Evolutionary conservation across 768 basidiomycete species (phyloP).

Genomic region (Trametes punicea): DNA sequence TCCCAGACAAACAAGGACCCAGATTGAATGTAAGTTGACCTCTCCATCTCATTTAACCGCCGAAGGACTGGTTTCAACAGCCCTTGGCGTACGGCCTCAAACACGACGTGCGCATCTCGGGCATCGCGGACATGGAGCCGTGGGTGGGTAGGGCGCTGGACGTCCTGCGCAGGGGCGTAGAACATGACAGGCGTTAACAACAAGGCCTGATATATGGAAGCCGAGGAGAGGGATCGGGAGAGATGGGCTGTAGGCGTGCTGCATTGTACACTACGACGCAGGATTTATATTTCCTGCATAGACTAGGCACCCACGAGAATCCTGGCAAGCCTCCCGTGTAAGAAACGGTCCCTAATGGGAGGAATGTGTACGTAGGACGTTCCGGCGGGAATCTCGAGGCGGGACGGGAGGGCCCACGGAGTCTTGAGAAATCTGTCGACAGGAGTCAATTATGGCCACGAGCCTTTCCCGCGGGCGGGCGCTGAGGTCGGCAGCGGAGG

Average conservation of each 20-base stretch:
- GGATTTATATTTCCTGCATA: slow-evolving; percentile 21
- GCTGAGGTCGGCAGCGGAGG: slow-evolving; percentile 19
- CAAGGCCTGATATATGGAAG: background rate
- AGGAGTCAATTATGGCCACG: slow-evolving; percentile 25
- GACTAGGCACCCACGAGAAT: slow-evolving; percentile 26
- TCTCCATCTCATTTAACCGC: slow-evolving; percentile 60
- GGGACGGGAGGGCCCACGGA: slow-evolving; percentile 13
- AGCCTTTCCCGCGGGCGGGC: slow-evolving; percentile 24
- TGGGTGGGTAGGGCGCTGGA: slow-evolving; percentile 63
- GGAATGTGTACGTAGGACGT: slow-evolving; percentile 14
- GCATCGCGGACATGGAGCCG: slow-evolving; percentile 65
- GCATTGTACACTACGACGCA: slow-evolving; percentile 11
- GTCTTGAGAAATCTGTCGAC: slow-evolving; percentile 25
- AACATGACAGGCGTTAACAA: slow-evolving; percentile 26
- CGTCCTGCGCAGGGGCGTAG: slow-evolving; percentile 37
- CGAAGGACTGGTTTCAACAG: slow-evolving; percentile 46
- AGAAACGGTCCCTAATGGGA: slow-evolving; percentile 19
- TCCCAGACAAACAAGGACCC: slow-evolving; percentile 71
- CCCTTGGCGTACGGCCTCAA: slow-evolving; percentile 62
- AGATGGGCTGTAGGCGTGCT: slow-evolving; percentile 9
- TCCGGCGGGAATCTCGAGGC: slow-evolving; percentile 17
- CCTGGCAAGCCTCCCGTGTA: slow-evolving; percentile 20
- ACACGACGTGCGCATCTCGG: slow-evolving; percentile 61
- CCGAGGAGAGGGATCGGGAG: slow-evolving; percentile 7
- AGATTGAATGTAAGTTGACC: slow-evolving; percentile 50